Percentiles rank a stretch among this genome's conserved stretches.
phyloP scores from a whole-genome alignment of 2,329 filamentous ascomycete genomes.

The Colletotrichum sp. region DNA sequence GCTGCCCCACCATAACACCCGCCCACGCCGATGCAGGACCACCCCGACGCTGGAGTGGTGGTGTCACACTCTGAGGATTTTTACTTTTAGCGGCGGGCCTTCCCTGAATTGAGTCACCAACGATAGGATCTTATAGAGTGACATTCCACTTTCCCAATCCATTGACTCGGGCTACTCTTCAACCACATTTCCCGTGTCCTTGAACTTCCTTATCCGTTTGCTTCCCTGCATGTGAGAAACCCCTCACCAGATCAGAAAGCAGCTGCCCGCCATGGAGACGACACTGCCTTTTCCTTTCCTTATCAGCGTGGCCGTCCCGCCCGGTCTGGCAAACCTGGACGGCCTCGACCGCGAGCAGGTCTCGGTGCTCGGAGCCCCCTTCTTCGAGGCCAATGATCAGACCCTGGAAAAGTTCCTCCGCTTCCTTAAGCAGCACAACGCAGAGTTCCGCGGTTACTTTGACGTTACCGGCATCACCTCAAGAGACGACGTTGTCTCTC shows the following conservation, averaged over 20 bases:
- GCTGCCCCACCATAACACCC: conserved; percentile 26
- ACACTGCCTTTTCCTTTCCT: conserved; percentile 69
- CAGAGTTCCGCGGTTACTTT: conserved; percentile 70
- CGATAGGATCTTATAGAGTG: conserved; percentile 16
- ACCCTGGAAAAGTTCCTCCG: conserved; percentile 50
- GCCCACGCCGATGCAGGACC: conserved; percentile 32
- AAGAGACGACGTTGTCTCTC: conserved; percentile 74
- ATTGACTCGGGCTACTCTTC: background rate
- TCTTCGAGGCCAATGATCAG: conserved; percentile 58
- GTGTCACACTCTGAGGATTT: conserved; percentile 18
- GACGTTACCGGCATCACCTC: conserved; percentile 75
- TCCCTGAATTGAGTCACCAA: conserved; percentile 18
- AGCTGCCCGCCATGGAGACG: conserved; percentile 60
- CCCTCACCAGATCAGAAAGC: background rate
- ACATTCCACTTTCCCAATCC: conserved; percentile 6
- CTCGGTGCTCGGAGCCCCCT: conserved; percentile 62
- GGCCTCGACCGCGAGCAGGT: conserved; percentile 64
- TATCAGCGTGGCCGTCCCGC: conserved; percentile 59
- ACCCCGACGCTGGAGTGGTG: conserved; percentile 8
- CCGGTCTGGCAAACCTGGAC: conserved; percentile 51
- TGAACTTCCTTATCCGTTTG: background rate
- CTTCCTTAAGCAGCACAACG: conserved; percentile 55
- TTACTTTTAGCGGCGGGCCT: conserved; percentile 18
- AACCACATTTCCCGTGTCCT: background rate
- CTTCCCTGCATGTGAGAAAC: background rate